These are phyloP conservation scores for Teratosphaeria nubilosa DNA, from an alignment of 2,329 filamentous ascomycete species.

Conservation along the genomic window DNA sequence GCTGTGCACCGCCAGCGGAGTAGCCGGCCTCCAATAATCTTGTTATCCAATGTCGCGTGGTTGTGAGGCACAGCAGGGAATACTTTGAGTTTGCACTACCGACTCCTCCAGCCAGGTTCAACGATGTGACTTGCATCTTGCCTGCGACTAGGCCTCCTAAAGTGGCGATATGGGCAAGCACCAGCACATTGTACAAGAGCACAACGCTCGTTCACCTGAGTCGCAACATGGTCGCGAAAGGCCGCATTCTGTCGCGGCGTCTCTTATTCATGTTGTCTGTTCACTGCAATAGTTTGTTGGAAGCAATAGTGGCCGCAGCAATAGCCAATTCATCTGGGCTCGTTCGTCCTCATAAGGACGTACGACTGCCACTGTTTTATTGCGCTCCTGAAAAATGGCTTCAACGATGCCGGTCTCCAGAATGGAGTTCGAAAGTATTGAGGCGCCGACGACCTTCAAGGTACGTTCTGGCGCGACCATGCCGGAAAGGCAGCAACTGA, in stretches of 20 bases:
- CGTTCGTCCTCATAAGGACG: neutral
- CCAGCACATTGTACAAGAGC: neutral
- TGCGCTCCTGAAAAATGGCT: neutral
- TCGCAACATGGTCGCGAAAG: neutral
- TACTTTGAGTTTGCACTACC: neutral
- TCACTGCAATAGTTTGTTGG: neutral
- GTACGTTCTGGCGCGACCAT: neutral
- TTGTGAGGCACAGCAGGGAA: neutral
- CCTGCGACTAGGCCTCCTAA: neutral
- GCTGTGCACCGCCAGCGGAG: neutral
- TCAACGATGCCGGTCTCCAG: neutral
- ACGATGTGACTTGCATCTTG: neutral
- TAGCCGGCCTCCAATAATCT: too few relatives aligned
- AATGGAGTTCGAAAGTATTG: slow-evolving; percentile 18
- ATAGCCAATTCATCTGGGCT: neutral
- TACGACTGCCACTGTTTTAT: neutral
- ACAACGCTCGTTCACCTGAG: neutral
- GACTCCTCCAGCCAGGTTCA: neutral
- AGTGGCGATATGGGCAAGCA: neutral
- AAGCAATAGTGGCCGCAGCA: neutral
- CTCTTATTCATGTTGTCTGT: neutral
- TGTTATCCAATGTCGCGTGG: neutral
- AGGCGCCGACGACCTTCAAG: slow-evolving; percentile 27
- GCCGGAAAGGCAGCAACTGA: neutral
- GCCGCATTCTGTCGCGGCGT: neutral